Conservation (phyloP, 768 basidiomycete species). For the Clathrus columnatus region DNA sequence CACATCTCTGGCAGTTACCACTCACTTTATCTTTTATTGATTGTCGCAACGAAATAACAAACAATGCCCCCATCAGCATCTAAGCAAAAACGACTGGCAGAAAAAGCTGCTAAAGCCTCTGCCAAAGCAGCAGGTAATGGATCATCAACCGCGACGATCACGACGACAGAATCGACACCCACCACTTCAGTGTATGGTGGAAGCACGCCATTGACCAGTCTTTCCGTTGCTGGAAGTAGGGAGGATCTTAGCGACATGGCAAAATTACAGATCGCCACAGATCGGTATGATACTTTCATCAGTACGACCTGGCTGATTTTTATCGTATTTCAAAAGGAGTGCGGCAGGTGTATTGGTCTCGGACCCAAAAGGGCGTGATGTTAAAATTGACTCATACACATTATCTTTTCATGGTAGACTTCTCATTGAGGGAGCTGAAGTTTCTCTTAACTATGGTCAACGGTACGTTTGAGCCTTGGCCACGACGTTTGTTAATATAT, state of each 20-base stretch:
- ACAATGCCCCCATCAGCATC: conserved; percentile 72
- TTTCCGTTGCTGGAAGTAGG: conserved; percentile 68
- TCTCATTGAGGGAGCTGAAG: conserved; percentile 60
- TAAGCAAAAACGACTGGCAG: conserved; percentile 90
- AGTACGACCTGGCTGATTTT: neutral
- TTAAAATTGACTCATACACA: conserved; percentile 94
- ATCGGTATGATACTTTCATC: conserved; percentile 46
- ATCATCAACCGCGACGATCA: conserved; percentile 28
- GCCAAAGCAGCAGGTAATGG: conserved; percentile 29
- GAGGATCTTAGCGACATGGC: conserved; percentile 84
- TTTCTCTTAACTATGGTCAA: conserved; percentile 83
- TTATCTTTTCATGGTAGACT: conserved; percentile 91
- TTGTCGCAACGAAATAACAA: neutral
- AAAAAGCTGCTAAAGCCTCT: conserved; percentile 81
- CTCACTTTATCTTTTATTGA: neutral
- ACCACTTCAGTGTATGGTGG: conserved; percentile 54
- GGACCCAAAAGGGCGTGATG: conserved; percentile 86
- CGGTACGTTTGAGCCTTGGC: conserved; percentile 25
- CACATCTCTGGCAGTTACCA: neutral
- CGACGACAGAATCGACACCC: conserved; percentile 45
- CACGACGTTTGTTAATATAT: neutral
- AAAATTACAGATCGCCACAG: conserved; percentile 81
- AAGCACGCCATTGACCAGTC: conserved; percentile 76
- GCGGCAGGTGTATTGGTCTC: conserved; percentile 89
- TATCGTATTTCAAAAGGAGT: conserved; percentile 52